Evolutionary conservation across 2,329 filamentous ascomycete genomes (phyloP).

Genomic region (Arachnomyces sp.): DNA sequence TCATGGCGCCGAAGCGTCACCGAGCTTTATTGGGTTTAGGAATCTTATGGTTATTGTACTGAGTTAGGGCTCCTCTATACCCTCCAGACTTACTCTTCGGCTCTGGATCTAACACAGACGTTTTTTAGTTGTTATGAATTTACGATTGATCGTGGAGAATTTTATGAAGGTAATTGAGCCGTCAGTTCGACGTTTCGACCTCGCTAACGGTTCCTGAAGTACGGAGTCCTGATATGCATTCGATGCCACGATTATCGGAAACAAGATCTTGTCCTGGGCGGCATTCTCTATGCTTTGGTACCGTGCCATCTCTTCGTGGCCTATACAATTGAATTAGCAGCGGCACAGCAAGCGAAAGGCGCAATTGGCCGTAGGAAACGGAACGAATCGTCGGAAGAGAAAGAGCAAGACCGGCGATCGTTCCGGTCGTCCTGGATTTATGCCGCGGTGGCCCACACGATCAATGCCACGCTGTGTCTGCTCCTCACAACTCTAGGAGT

Average conservation of each 20-base stretch:
- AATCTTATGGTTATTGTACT: conserved; percentile 94
- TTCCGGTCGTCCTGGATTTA: conserved; percentile 72
- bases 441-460: conserved; percentile 68
- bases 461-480: conserved; percentile 78
- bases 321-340: conserved; percentile 78
- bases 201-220: conserved; percentile 43
- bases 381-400: conserved; percentile 49
- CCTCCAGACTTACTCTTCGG: no score
- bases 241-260: conserved; percentile 78
- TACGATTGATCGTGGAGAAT: conserved; percentile 93
- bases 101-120: neutral
- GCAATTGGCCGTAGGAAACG: conserved; percentile 51
- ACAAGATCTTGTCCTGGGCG: conserved; percentile 66
- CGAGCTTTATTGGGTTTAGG: conserved; percentile 86
- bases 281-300: conserved; percentile 74
- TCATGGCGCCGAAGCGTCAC: conserved; percentile 63
- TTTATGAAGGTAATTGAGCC: conserved; percentile 65
- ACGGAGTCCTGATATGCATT: conserved; percentile 88
- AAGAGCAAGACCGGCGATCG: conserved; percentile 50
- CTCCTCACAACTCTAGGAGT: conserved; percentile 74
- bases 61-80: conserved; percentile 45
- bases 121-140: conserved; percentile 71
- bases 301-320: conserved; percentile 86
- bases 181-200: neutral
- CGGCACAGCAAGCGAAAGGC: conserved; percentile 67